Evolutionary conservation across 1,139 yeast species (phyloP), one percentile per base, ranked within the genome.

Genomic region (Yamadazyma jaroonii): DNA sequence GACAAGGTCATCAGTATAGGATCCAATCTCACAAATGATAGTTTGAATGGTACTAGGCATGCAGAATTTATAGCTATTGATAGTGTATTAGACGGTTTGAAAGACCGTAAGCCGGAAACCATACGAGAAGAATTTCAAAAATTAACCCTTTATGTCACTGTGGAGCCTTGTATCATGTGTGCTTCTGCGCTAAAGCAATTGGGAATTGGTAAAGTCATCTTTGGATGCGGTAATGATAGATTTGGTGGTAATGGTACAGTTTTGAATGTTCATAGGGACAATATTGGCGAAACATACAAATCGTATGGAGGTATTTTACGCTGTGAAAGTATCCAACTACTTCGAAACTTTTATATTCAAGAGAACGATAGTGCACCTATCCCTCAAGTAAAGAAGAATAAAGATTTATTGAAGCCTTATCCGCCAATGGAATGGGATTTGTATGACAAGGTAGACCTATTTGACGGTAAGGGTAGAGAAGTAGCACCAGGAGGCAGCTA

Each of bases 91-190:
- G 48, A 52, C 28, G 3, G 7, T 6, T 25, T 26, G 8, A 8
- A 20, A 14, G 31, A 33, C 5, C 31, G 31, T 10, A 27, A 9
- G 3, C 11, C 37, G 37, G 10, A 54, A 40, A 34, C 47, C 47
- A 17, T 57, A 17, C 51, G 22, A 42, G 50, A 9, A 49, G 79
- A 10, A 65, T 88, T 61, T 52, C 62, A 36, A 69, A 74, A 47
- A 57, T 77, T 43, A 12, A 79, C 79, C 25, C 67, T 92, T 13
- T 92, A 89, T 58, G 99, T 92, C 17, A 88, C 97, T 0, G 97
- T 92, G 1, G 99, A 92, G 59, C 99, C 99, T 0, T 92, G 99
- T 58, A 84, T 94, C 9, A 92, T 92, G 99, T 92, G 99, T 65
- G 97, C 97, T 0, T 82, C 95, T 22, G 92, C 96, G 2, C 62